phyloP scores from a whole-genome alignment of 108 stramenopile genomes.

The Pseudonitzschia multistriata region DNA sequence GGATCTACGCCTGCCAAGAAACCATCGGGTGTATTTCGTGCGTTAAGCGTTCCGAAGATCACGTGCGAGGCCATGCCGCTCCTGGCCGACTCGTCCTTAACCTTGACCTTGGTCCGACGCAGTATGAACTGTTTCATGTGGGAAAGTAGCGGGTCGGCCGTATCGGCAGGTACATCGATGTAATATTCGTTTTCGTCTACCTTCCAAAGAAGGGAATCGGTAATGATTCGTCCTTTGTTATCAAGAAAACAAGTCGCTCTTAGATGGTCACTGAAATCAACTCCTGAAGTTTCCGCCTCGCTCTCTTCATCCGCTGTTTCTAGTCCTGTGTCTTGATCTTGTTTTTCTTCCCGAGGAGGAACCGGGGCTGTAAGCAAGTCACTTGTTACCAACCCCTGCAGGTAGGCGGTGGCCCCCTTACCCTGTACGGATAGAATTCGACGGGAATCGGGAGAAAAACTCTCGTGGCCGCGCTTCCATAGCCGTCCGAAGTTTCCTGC shows the following conservation, averaged over 20 bases:
- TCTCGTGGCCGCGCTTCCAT: slow-evolving; percentile 83
- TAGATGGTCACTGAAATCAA: slow-evolving; percentile 59
- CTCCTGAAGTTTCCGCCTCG: slow-evolving; percentile 21
- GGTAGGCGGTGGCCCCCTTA: slow-evolving; percentile 58
- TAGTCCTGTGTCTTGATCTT: not conserved
- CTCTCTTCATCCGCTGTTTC: not conserved
- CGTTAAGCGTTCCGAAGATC: slow-evolving; percentile 78
- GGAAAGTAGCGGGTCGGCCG: slow-evolving; percentile 53
- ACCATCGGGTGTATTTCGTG: slow-evolving; percentile 55
- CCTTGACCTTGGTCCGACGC: slow-evolving; percentile 64
- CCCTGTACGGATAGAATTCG: slow-evolving; percentile 80
- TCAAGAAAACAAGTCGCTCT: slow-evolving; percentile 78
- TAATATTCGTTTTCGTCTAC: slow-evolving; percentile 58
- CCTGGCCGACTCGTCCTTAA: slow-evolving; percentile 50
- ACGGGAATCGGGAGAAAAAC: slow-evolving; percentile 42
- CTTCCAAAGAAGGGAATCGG: slow-evolving; percentile 83
- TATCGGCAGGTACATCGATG: slow-evolving; percentile 73
- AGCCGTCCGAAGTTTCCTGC: slow-evolving; percentile 63
- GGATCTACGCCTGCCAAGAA: slow-evolving; percentile 77
- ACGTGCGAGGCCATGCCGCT: slow-evolving; percentile 59
- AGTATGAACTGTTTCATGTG: slow-evolving; percentile 73
- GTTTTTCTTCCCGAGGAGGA: slow-evolving; percentile 50
- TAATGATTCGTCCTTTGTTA: slow-evolving; percentile 78
- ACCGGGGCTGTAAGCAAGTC: slow-evolving; percentile 55
- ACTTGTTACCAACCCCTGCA: slow-evolving; percentile 78